phyloP scores from a whole-genome alignment of 2,329 filamentous ascomycete species.

The Fusarium tanahbumbuense region DNA sequence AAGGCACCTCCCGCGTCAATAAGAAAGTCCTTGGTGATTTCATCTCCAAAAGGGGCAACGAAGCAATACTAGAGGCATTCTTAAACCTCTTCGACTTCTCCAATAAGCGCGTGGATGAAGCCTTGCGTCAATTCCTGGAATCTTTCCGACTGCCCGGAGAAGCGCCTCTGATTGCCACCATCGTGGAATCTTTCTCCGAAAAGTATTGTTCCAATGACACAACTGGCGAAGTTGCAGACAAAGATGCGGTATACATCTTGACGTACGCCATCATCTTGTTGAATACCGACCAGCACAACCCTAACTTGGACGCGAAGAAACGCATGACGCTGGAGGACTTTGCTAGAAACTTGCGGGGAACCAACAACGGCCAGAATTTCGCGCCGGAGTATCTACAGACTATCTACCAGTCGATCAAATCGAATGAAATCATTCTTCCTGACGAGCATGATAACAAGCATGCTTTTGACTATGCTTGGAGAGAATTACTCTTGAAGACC shows the following conservation, averaged over 20 bases:
- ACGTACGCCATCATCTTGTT: conserved; percentile 98
- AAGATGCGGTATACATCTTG: conserved; percentile 89
- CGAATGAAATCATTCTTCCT: conserved; percentile 93
- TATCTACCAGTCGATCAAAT: conserved; percentile 92
- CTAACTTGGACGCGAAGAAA: conserved; percentile 80
- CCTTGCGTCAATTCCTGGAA: conserved; percentile 85
- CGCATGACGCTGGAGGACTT: conserved; percentile 91
- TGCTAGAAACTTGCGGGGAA: conserved; percentile 86
- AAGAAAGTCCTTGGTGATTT: conserved; percentile 94
- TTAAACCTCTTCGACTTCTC: conserved; percentile 89
- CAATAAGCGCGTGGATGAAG: conserved; percentile 89
- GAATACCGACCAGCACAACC: conserved; percentile 97
- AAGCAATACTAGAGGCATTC: conserved; percentile 85
- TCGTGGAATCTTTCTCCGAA: conserved; percentile 87
- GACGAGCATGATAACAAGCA: conserved; percentile 98
- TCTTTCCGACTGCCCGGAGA: conserved; percentile 95
- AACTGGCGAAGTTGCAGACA: conserved; percentile 81
- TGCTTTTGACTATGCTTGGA: conserved; percentile 98
- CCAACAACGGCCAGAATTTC: conserved; percentile 89
- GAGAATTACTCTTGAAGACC: conserved; percentile 89
- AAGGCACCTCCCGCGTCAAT: conserved; percentile 86
- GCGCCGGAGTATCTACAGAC: conserved; percentile 82
- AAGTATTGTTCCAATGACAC: conserved; percentile 80
- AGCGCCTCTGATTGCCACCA: conserved; percentile 90
- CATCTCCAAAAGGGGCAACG: conserved; percentile 90